A percentile compares a stretch with the other conserved stretches of the same genome.
phyloP scores from a whole-genome alignment of 768 basidiomycete genomes.

The Amanita phalloides region DNA sequence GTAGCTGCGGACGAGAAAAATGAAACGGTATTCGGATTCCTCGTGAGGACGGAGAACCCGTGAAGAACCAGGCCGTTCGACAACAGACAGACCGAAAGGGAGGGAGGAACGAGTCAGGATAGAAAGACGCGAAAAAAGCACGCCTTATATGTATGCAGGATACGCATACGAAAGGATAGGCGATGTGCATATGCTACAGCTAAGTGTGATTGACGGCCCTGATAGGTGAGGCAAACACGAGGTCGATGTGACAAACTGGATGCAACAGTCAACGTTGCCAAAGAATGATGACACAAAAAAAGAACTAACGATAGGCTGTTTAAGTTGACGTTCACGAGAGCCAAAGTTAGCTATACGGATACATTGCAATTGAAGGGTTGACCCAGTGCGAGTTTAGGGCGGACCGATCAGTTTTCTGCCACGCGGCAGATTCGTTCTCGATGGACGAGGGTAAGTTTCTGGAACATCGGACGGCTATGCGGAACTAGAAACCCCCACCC shows the following conservation, averaged over 20 bases:
- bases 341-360: not conserved
- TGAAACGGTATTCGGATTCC: constrained; percentile 10
- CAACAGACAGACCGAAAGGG: constrained; percentile 7
- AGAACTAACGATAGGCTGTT: not conserved
- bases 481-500: constrained; percentile 2
- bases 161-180: not conserved
- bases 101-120: constrained; percentile 6
- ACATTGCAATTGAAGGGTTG: not conserved
- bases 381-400: not conserved
- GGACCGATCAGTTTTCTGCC: constrained; percentile 1
- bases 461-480: constrained; percentile 1
- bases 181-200: not conserved
- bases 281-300: not conserved
- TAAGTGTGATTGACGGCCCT: constrained; percentile 6
- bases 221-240: constrained; percentile 7
- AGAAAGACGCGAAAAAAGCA: not conserved
- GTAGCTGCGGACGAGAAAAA: constrained; percentile 29
- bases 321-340: not conserved
- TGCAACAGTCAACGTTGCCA: not conserved
- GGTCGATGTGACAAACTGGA: constrained; percentile 2
- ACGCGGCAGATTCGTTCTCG: constrained; percentile 3
- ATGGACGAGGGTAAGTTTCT: not conserved
- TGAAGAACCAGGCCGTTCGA: constrained; percentile 6
- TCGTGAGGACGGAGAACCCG: constrained; percentile 7
- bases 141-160: constrained; percentile 4